Conservation (phyloP, 257 asterid genomes). For the Solanum chiquidenum region DNA sequence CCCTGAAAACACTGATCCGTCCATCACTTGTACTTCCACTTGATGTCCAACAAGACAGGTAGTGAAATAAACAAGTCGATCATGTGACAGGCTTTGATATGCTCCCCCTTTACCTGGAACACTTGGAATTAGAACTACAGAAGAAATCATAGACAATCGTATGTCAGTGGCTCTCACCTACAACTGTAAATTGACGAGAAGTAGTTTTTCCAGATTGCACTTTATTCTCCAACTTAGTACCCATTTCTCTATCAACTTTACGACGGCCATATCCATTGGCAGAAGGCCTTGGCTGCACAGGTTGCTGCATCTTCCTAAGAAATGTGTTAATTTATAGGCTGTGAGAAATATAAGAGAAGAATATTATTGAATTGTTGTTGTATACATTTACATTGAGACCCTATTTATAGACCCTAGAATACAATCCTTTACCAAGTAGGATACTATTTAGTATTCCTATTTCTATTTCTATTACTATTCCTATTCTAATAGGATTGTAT, state of each 20-base stretch:
- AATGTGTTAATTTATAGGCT: neutral
- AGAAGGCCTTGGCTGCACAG: slow-evolving; percentile 52
- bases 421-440: too few relatives aligned
- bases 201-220: slow-evolving; percentile 44
- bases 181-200: slow-evolving; percentile 22
- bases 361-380: too few relatives aligned
- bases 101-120: slow-evolving; percentile 55
- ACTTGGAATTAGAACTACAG: neutral
- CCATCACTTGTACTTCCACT: slow-evolving; percentile 90
- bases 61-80: slow-evolving; percentile 50
- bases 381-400: too few relatives aligned
- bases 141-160: neutral
- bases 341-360: too few relatives aligned
- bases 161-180: slow-evolving; percentile 37
- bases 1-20: slow-evolving; percentile 83
- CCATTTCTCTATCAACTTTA: slow-evolving; percentile 7
- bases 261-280: slow-evolving; percentile 77
- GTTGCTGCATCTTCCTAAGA: slow-evolving; percentile 60
- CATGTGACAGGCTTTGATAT: slow-evolving; percentile 49
- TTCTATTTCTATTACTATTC: too few relatives aligned
- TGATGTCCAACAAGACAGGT: slow-evolving; percentile 83
- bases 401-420: too few relatives aligned
- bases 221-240: slow-evolving; percentile 5
- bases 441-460: too few relatives aligned
- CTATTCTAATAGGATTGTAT: too few relatives aligned